phyloP scores from a whole-genome alignment of 2,329 filamentous ascomycete genomes.

The Aureobasidium vineae region DNA sequence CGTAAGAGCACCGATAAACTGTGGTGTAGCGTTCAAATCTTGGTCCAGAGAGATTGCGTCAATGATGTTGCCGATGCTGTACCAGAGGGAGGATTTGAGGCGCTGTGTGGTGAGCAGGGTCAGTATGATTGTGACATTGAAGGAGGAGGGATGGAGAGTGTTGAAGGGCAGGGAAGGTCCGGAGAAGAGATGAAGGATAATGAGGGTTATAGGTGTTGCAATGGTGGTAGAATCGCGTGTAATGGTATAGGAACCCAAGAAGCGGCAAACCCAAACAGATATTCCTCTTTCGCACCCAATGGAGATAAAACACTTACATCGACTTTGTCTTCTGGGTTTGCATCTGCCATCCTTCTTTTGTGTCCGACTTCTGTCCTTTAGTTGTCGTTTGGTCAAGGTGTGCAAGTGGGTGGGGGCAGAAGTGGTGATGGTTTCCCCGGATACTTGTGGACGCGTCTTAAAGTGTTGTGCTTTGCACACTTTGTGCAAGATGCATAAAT shows the following conservation, averaged over 20 bases:
- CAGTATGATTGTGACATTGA: background rate
- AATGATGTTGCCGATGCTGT: conserved; percentile 79
- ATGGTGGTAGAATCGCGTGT: background rate
- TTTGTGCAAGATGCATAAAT: no score
- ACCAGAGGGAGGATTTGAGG: conserved; percentile 83
- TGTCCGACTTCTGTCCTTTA: no score
- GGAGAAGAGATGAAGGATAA: background rate
- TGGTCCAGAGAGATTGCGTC: conserved; percentile 74
- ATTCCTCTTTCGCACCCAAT: background rate
- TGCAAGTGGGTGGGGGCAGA: no score
- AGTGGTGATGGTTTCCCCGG: no score
- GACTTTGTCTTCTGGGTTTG: background rate
- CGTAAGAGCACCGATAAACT: conserved; percentile 60
- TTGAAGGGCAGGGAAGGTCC: background rate
- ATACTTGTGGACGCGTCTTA: no score
- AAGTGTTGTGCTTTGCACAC: no score
- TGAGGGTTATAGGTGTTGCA: no score
- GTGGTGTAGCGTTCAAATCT: conserved; percentile 73
- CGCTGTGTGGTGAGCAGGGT: conserved; percentile 52
- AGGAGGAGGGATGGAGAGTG: background rate
- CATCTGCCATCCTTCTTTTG: background rate
- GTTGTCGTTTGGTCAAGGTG: no score
- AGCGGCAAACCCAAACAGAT: background rate
- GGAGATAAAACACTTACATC: background rate
- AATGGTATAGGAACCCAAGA: background rate